phyloP scores from a whole-genome alignment of 108 stramenopile genomes.

The Chaetoceros muelleri region DNA sequence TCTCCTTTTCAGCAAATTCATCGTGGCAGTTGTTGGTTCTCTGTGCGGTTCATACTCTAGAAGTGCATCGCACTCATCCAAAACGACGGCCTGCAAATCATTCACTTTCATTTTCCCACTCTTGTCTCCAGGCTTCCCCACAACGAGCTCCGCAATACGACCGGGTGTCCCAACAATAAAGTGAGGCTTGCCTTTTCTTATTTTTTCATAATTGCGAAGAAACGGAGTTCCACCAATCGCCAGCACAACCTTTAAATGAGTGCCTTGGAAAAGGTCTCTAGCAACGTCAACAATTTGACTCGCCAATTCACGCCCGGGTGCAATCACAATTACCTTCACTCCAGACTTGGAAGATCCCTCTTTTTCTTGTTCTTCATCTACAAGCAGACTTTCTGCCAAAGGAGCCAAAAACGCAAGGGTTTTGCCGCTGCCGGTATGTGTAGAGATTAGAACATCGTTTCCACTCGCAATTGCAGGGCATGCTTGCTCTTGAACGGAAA shows the following conservation, averaged over 20 bases:
- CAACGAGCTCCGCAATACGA: conserved; percentile 71
- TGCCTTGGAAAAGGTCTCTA: conserved; percentile 43
- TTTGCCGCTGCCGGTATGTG: conserved; percentile 81
- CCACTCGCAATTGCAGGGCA: conserved; percentile 47
- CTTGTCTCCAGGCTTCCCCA: conserved; percentile 66
- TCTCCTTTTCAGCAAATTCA: conserved; percentile 45
- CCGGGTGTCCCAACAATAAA: conserved; percentile 83
- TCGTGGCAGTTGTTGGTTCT: conserved; percentile 64
- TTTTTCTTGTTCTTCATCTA: conserved; percentile 5
- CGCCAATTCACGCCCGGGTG: conserved; percentile 77
- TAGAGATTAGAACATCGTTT: conserved; percentile 65
- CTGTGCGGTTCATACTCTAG: conserved; percentile 65
- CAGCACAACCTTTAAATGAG: conserved; percentile 43
- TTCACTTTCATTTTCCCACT: conserved; percentile 57
- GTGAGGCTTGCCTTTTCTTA: conserved; percentile 64
- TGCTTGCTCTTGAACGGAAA: conserved; percentile 63
- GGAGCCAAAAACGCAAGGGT: conserved; percentile 75
- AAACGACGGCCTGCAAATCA: conserved; percentile 44
- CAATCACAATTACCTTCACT: conserved; percentile 56
- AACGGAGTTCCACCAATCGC: conserved; percentile 79
- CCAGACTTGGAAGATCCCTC: conserved; percentile 5
- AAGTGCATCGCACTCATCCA: conserved; percentile 87
- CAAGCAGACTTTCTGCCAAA: conserved; percentile 44
- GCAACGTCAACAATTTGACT: conserved; percentile 77
- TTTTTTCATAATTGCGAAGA: conserved; percentile 50